Percentiles rank a stretch among this genome's conserved stretches.
Conservation (phyloP, 2,329 filamentous ascomycete species). For the Microascus cirrosus region DNA sequence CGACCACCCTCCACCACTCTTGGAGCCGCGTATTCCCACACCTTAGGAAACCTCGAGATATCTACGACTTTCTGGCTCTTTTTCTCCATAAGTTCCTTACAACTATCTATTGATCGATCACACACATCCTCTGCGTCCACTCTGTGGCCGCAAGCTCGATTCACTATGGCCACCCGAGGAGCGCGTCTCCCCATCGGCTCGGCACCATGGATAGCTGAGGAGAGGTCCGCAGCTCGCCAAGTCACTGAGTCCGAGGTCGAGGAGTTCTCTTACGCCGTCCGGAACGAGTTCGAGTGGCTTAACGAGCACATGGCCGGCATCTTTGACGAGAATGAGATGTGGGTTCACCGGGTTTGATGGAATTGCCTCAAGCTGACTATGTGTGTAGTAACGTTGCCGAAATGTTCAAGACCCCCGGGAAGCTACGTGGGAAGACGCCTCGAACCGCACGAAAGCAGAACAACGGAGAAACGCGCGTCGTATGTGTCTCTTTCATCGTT, state of each 20-base stretch:
- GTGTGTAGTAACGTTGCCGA: conserved; percentile 69
- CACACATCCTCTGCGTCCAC: conserved; percentile 4
- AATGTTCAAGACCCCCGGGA: conserved; percentile 90
- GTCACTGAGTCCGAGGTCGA: conserved; percentile 76
- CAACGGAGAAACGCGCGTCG: conserved; percentile 48
- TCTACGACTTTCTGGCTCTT: conserved; percentile 5
- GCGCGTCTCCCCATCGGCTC: conserved; percentile 66
- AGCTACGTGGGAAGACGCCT: conserved; percentile 71
- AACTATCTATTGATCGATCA: conserved; percentile 2
- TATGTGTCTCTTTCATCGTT: conserved; percentile 27
- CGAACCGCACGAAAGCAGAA: conserved; percentile 55
- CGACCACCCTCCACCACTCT: conserved; percentile 5
- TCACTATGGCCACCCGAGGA: conserved; percentile 27
- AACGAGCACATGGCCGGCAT: conserved; percentile 98
- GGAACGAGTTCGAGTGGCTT: conserved; percentile 94
- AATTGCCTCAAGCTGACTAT: background rate
- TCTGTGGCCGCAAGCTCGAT: conserved; percentile 1
- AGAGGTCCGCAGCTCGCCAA: conserved; percentile 66
- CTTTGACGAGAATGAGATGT: conserved; percentile 81
- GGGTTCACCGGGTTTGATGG: conserved; percentile 12
- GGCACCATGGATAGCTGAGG: conserved; percentile 72
- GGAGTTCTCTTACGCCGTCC: conserved; percentile 83
- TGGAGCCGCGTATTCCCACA: background rate
- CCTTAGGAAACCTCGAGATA: background rate
- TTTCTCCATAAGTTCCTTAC: conserved; percentile 1